Evolutionary conservation across 31 red algal genomes (phyloP), one percentile per base, ranked within the genome.

Genomic region (Endocladia muricata): DNA sequence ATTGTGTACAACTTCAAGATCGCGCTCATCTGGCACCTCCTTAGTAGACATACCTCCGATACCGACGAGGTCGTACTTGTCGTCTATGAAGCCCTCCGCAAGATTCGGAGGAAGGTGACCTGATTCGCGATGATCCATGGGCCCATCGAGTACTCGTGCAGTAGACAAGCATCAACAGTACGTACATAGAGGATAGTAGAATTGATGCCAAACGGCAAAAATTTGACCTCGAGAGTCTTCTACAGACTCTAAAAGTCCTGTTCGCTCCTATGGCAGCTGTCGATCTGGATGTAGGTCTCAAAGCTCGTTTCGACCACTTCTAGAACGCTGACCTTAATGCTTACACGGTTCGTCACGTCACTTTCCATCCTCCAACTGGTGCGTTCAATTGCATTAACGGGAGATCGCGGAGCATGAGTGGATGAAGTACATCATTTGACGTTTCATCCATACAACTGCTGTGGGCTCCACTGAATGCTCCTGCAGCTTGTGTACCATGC

Each of bases 111-210:
- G 35, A 39, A 69, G 21, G 41, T 37, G 9, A 19, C 23, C 61
- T 78, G 74, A 6, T 9, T 38, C 61, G 28, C 11, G 22, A 9
- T 23, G 22, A 62, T 15, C 23, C 15, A 23, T 21, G 58, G 17
- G 9, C 58, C 0, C n/a, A 21, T 11, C 19, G n/a, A 11, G 35
- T 31, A 0, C 49, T 58, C 17, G 0, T 78, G 65, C 15, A 78
- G 74, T 33, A 70, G 34, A 48, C 73, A 84, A 28, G 72, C 17
- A 54, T 84, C 80, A 49, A 84, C 40, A 23, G 62, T 55, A 41
- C 5, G 25, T 4, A 76, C 67, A n/a, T 47, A 33, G n/a, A 62
- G 13, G n/a, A 74, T 19, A 30, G 54, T 37, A 30, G 29, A 33
- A 48, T 84, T 76, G 22, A 84, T 22, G 11, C 80, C n/a, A 17